Evolutionary conservation across 768 basidiomycete genomes (phyloP).

Genomic region (Baorangia bicolor): DNA sequence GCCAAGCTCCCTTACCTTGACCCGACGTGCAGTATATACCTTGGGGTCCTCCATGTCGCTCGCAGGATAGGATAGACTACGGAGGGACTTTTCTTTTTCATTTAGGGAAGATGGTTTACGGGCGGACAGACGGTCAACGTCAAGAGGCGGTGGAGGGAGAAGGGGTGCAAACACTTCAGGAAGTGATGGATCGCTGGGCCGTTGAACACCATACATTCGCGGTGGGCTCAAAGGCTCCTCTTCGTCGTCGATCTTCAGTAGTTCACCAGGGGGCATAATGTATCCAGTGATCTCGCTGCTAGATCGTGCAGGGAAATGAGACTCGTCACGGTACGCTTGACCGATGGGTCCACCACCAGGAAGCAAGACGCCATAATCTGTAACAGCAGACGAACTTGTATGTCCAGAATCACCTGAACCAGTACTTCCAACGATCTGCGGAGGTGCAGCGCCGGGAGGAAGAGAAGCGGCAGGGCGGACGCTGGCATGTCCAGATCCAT

Average conservation of each 20-base stretch:
- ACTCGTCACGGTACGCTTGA: conserved; percentile 30
- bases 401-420: conserved; percentile 39
- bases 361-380: conserved; percentile 36
- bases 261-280: conserved; percentile 38
- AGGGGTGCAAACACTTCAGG: conserved; percentile 35
- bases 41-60: conserved; percentile 34
- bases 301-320: conserved; percentile 23
- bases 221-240: conserved; percentile 26
- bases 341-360: conserved; percentile 34
- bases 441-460: conserved; percentile 35
- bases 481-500: conserved; percentile 13
- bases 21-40: conserved; percentile 38
- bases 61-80: conserved; percentile 31
- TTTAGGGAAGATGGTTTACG: conserved; percentile 26
- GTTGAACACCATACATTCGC: conserved; percentile 28
- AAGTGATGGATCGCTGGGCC: conserved; percentile 21
- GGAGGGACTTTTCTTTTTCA: conserved; percentile 36
- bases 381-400: conserved; percentile 39
- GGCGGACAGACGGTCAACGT: conserved; percentile 30
- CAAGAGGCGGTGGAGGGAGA: conserved; percentile 39
- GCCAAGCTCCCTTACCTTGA: conserved; percentile 37
- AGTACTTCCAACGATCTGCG: conserved; percentile 38
- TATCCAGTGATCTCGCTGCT: conserved; percentile 34
- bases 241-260: conserved; percentile 37
- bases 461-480: conserved; percentile 27